phyloP scores from a whole-genome alignment of 495 filamentous ascomycete species.

The Penicillium fimorum region DNA sequence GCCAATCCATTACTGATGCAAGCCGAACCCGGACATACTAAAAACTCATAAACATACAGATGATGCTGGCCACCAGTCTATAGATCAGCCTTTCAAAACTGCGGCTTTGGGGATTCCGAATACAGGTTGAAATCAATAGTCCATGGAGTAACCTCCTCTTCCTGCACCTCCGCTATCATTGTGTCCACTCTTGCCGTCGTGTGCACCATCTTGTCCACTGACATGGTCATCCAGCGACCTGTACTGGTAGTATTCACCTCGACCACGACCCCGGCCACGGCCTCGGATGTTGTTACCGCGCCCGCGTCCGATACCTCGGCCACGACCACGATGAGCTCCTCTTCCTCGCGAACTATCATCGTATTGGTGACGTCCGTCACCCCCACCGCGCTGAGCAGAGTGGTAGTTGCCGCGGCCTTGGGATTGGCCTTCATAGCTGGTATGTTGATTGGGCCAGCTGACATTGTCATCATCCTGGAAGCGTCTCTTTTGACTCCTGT shows the following conservation, averaged over 20 bases:
- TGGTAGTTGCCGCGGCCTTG: slow-evolving; percentile 18
- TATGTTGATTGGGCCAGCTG: slow-evolving; percentile 18
- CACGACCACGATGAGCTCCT: slow-evolving; percentile 48
- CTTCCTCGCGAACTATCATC: slow-evolving; percentile 38
- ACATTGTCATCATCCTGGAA: slow-evolving; percentile 39
- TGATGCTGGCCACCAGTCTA: not conserved
- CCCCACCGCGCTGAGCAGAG: slow-evolving; percentile 22
- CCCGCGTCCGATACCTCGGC: slow-evolving; percentile 44
- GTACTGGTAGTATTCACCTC: slow-evolving; percentile 36
- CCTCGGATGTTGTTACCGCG: slow-evolving; percentile 41
- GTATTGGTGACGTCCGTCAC: slow-evolving; percentile 23
- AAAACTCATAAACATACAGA: not conserved
- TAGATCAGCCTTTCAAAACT: not conserved
- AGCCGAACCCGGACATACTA: not conserved
- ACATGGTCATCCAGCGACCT: slow-evolving; percentile 42
- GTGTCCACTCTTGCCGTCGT: slow-evolving; percentile 30
- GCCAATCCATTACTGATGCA: slow-evolving; percentile 9
- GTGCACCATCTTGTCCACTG: slow-evolving; percentile 32
- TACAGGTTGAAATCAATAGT: slow-evolving; percentile 32
- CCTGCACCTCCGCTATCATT: slow-evolving; percentile 5
- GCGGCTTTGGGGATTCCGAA: not conserved
- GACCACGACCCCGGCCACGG: slow-evolving; percentile 42
- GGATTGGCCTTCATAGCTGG: slow-evolving; percentile 16
- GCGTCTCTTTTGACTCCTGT: slow-evolving; percentile 52
- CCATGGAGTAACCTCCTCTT: slow-evolving; percentile 36